Conservation (phyloP, 306 rosid genomes). For the Hippophae tibetana region DNA sequence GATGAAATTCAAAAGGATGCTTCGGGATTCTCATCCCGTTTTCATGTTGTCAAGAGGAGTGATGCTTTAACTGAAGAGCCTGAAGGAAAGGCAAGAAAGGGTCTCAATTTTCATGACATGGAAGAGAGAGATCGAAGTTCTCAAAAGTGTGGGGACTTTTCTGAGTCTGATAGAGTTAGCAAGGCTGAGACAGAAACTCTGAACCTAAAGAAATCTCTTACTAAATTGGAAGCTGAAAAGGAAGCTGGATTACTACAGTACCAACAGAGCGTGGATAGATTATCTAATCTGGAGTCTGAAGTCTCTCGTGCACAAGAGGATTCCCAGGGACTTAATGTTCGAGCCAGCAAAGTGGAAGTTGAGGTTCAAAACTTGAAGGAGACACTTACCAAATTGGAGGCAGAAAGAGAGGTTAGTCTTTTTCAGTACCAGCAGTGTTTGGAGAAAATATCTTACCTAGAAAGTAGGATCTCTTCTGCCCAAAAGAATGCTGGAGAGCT, state of each 20-base stretch:
- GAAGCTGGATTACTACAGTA: conserved; percentile 79
- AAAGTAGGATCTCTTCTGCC: conserved; percentile 42
- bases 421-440: conserved; percentile 62
- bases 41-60: conserved; percentile 43
- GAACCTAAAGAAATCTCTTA: conserved; percentile 62
- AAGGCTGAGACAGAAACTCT: conserved; percentile 69
- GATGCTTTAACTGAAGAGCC: conserved; percentile 47
- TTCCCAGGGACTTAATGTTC: conserved; percentile 49
- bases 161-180: conserved; percentile 51
- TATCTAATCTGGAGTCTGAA: conserved; percentile 65
- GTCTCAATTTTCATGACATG: conserved; percentile 51
- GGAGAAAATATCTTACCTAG: conserved; percentile 62
- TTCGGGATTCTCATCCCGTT: conserved; percentile 28
- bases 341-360: conserved; percentile 64
- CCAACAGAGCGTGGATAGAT: conserved; percentile 60
- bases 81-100: conserved; percentile 52
- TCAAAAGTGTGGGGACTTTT: conserved; percentile 25
- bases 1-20: conserved; percentile 59
- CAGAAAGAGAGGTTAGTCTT: conserved; percentile 60
- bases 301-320: conserved; percentile 52
- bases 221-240: conserved; percentile 76
- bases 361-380: conserved; percentile 70
- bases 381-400: conserved; percentile 39
- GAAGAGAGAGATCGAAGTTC: conserved; percentile 32
- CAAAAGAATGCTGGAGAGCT: conserved; percentile 52